Evolutionary conservation across 352 stramenopile genomes (phyloP).

Genomic region (Pythium aristosporum): DNA sequence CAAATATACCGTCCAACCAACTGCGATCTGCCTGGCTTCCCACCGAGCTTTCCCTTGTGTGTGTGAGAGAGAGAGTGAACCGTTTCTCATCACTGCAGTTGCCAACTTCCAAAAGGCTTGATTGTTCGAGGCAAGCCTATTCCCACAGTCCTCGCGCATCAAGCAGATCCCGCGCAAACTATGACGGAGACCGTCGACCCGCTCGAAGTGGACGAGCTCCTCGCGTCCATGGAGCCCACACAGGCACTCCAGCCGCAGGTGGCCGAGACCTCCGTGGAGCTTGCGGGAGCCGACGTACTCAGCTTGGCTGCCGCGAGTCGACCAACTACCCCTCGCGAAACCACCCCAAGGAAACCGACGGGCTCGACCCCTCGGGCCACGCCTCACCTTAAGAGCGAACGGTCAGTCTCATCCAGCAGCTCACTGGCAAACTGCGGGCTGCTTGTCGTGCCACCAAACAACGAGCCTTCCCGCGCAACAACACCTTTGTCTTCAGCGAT

Average conservation of each 20-base stretch:
- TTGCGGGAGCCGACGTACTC: no score
- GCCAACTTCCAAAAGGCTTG: not conserved
- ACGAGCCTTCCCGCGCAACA: not conserved
- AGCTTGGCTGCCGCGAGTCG: not conserved
- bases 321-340: conserved; percentile 8
- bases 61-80: not conserved
- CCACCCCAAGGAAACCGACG: conserved; percentile 15
- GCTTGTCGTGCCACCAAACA: not conserved
- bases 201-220: conserved; percentile 23
- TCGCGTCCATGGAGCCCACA: conserved; percentile 23
- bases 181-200: conserved; percentile 1
- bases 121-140: not conserved
- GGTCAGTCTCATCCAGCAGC: conserved; percentile 2
- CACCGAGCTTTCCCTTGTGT: not conserved
- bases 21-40: not conserved
- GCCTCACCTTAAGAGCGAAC: conserved; percentile 3
- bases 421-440: not conserved
- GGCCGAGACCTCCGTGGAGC: not conserved
- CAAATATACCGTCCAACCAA: conserved; percentile 15
- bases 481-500: not conserved
- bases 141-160: not conserved
- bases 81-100: not conserved
- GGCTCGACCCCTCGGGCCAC: conserved; percentile 3
- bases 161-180: not conserved
- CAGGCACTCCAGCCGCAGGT: not conserved